phyloP scores from a whole-genome alignment of 305 asterid genomes.

The Coffea humblotiana region DNA sequence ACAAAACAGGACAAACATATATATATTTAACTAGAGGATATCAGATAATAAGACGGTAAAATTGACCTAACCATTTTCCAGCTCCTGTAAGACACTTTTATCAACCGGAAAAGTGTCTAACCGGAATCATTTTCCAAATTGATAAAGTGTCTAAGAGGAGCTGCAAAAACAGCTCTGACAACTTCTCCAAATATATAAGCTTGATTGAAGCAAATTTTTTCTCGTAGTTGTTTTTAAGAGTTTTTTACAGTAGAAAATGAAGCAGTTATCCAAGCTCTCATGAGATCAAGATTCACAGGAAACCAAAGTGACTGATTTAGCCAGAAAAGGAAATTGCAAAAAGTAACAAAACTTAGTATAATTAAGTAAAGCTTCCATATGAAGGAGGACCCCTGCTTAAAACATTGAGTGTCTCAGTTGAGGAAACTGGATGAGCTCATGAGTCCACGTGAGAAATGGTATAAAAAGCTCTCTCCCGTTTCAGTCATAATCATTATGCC shows the following conservation, averaged over 20 bases:
- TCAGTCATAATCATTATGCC: too few species aligned
- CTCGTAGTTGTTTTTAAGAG: neutral
- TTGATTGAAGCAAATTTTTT: neutral
- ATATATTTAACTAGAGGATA: too few species aligned
- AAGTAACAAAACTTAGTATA: neutral
- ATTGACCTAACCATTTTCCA: neutral
- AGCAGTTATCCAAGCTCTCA: neutral
- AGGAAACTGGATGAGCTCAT: too few species aligned
- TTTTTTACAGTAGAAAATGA: neutral
- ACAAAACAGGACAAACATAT: neutral
- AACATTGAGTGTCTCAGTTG: constrained; percentile 17
- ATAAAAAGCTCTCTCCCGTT: constrained; percentile 25
- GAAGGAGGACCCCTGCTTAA: constrained; percentile 34
- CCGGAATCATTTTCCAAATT: neutral
- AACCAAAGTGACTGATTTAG: neutral
- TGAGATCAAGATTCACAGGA: neutral
- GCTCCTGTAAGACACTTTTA: too few species aligned
- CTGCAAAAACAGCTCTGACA: neutral
- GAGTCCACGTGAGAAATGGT: constrained; percentile 18
- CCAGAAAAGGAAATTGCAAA: neutral
- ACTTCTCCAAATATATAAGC: too few species aligned
- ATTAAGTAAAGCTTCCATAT: constrained; percentile 36
- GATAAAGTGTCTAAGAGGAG: neutral
- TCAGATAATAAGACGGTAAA: too few species aligned
- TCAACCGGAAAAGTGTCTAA: too few species aligned